Conservation (phyloP, 768 basidiomycete genomes). For the Boletus pseudopeckii region DNA sequence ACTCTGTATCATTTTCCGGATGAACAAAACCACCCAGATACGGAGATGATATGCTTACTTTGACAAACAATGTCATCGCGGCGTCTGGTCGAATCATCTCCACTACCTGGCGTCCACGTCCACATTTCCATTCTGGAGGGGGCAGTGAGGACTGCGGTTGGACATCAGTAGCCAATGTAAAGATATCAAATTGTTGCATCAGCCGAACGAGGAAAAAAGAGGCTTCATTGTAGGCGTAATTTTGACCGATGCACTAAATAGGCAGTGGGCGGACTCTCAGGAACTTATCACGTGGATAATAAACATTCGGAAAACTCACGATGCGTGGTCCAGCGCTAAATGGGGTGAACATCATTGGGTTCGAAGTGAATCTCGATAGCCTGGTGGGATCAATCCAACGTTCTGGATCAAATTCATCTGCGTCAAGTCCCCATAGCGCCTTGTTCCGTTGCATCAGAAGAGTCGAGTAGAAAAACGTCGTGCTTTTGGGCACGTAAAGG, state of each 20-base stretch:
- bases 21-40: constrained; percentile 2
- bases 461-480: constrained; percentile 56
- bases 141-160: constrained; percentile 64
- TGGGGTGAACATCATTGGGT: constrained; percentile 68
- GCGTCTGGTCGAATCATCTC: constrained; percentile 64
- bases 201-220: constrained; percentile 69
- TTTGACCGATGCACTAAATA: constrained; percentile 62
- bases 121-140: constrained; percentile 50
- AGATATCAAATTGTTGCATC: constrained; percentile 59
- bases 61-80: constrained; percentile 63
- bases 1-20: constrained; percentile 36
- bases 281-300: constrained; percentile 2
- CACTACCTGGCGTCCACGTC: constrained; percentile 43
- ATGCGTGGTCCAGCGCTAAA: constrained; percentile 70
- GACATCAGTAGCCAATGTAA: constrained; percentile 56
- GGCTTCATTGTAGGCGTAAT: constrained; percentile 74
- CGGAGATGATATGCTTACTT: constrained; percentile 40
- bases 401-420: constrained; percentile 74
- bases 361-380: constrained; percentile 47
- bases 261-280: constrained; percentile 16
- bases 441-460: constrained; percentile 65
- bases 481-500: constrained; percentile 56
- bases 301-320: constrained; percentile 28
- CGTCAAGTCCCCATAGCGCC: constrained; percentile 71
- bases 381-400: constrained; percentile 67